A percentile compares a stretch with the other conserved stretches of the same genome.
These are phyloP conservation scores for Candida glucosophila DNA, from an alignment of 1,139 yeast species.

Conservation along the genomic window DNA sequence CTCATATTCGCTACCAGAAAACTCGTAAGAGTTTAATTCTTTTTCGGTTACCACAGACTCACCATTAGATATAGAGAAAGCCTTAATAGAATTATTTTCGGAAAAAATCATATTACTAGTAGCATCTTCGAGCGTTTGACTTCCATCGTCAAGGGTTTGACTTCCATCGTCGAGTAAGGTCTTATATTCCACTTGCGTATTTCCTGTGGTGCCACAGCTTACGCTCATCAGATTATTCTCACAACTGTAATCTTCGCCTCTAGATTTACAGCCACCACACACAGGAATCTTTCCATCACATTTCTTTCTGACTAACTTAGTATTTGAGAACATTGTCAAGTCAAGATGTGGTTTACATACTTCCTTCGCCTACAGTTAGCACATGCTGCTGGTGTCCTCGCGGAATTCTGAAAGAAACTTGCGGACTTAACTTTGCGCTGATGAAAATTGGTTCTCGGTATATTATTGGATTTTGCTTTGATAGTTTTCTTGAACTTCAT, in stretches of 20 bases:
- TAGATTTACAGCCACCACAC: no score
- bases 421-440: no score
- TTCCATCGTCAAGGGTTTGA: conserved; percentile 1
- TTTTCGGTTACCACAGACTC: no score
- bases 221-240: not conserved
- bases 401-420: no score
- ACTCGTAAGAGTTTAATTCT: not conserved
- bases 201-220: not conserved
- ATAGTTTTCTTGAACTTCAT: no score
- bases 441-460: no score
- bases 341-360: conserved; percentile 1
- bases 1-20: not conserved
- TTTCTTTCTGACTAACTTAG: conserved; percentile 3
- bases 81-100: no score
- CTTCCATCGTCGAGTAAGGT: not conserved
- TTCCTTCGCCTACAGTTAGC: conserved; percentile 1
- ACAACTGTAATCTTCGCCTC: no score
- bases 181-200: not conserved
- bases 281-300: conserved; percentile 1
- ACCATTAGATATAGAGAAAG: no score
- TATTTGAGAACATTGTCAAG: conserved; percentile 1
- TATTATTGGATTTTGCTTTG: no score
- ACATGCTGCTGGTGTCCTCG: no score
- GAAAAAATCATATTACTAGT: not conserved
- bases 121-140: not conserved